These are phyloP conservation scores for Croton laevigatus DNA, from an alignment of 441 rosid species.

Conservation along the genomic window DNA sequence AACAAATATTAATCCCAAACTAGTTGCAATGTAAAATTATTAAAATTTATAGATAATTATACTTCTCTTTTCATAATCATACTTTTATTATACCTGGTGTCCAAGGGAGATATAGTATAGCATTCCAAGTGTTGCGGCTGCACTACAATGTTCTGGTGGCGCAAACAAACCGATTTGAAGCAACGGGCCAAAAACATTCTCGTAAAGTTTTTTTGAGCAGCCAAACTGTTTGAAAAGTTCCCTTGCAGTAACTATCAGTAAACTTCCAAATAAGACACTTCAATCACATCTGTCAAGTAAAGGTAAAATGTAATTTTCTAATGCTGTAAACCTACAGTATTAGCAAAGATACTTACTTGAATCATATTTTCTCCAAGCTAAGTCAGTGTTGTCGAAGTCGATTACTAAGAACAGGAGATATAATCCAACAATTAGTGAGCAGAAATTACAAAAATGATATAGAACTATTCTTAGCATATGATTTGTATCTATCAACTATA, in stretches of 20 bases:
- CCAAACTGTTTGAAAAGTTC: constrained; percentile 63
- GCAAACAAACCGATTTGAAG: constrained; percentile 65
- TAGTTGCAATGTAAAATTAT: neutral
- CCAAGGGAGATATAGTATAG: constrained; percentile 45
- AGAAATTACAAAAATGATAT: constrained; percentile 1
- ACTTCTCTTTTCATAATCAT: neutral
- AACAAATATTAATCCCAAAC: too few species aligned
- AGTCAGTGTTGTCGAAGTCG: constrained; percentile 67
- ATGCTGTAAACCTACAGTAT: constrained; percentile 11
- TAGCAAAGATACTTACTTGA: constrained; percentile 41
- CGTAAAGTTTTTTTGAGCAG: constrained; percentile 52
- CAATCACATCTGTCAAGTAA: constrained; percentile 20
- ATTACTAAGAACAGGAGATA: constrained; percentile 41
- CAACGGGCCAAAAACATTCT: constrained; percentile 41
- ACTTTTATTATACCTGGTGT: constrained; percentile 48
- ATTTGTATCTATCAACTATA: neutral
- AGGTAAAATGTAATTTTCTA: constrained; percentile 16
- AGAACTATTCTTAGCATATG: neutral
- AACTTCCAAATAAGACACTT: constrained; percentile 37
- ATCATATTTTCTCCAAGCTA: constrained; percentile 66
- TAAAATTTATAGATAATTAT: neutral
- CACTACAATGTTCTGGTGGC: constrained; percentile 60
- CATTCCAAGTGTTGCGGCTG: constrained; percentile 59
- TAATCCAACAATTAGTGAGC: constrained; percentile 2
- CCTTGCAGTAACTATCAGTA: constrained; percentile 57